These are phyloP conservation scores for Ambrosiella beaveri DNA, from an alignment of 2,329 filamentous ascomycete species.

Conservation along the genomic window DNA sequence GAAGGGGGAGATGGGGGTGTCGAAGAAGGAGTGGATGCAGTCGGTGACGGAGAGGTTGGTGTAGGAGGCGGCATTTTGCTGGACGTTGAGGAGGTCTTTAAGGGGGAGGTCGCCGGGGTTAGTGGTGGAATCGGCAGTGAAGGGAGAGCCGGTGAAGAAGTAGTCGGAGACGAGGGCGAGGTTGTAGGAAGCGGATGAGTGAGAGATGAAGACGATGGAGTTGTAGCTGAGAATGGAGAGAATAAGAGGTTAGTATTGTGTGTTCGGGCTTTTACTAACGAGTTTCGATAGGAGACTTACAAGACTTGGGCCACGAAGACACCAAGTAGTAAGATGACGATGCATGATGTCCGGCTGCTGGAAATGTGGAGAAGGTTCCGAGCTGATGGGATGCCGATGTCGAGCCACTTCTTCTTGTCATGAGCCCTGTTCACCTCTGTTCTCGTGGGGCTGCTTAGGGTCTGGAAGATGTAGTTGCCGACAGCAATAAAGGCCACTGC, in stretches of 20 bases:
- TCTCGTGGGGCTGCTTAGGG: slow-evolving; percentile 36
- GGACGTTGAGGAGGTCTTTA: slow-evolving; percentile 18
- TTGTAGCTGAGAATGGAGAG: slow-evolving; percentile 23
- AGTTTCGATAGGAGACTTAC: slow-evolving; percentile 20
- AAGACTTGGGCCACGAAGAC: slow-evolving; percentile 32
- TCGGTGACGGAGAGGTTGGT: slow-evolving; percentile 18
- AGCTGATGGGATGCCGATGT: slow-evolving; percentile 36
- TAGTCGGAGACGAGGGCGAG: slow-evolving; percentile 21
- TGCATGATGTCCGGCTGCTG: slow-evolving; percentile 23
- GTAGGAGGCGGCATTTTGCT: slow-evolving; percentile 17
- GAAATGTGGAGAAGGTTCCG: slow-evolving; percentile 31
- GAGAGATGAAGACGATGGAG: slow-evolving; percentile 29
- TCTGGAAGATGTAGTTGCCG: slow-evolving; percentile 36
- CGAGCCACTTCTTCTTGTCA: slow-evolving; percentile 28
- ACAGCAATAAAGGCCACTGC: slow-evolving; percentile 28
- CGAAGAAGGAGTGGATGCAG: slow-evolving; percentile 20
- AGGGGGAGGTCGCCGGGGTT: slow-evolving; percentile 15
- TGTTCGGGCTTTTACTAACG: background rate
- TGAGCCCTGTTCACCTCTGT: slow-evolving; percentile 31
- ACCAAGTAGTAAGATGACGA: slow-evolving; percentile 23
- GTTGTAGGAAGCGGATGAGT: slow-evolving; percentile 20
- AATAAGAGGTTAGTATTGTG: slow-evolving; percentile 13
- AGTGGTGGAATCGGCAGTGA: slow-evolving; percentile 20
- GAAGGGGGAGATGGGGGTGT: slow-evolving; percentile 20
- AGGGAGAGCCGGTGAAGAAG: slow-evolving; percentile 23